Base-by-base conservation (phyloP, 2,329 filamentous ascomycete species). In the Exophiala calicioides region DNA sequence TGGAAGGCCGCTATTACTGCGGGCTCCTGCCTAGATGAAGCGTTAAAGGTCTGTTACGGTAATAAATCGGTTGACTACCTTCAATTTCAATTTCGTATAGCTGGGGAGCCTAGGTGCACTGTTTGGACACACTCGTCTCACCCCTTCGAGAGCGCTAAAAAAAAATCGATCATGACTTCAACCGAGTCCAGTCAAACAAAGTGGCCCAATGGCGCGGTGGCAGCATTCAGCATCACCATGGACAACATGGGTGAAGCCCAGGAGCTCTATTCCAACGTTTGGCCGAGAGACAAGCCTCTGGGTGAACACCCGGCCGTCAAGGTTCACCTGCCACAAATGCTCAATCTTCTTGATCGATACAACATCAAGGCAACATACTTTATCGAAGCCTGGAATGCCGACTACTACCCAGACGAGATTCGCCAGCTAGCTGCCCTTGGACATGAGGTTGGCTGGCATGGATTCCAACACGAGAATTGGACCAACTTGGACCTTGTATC, bases 381-480 rank as follows among this genome's bases (percentile, higher is more conserved):
- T 15, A 15, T 31, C 29, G 29, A 31, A 12, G 29, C 29, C 16
- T 31, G 9, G 29, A 31, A 31, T 10, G 29, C 29, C 12, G 29
- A 31, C 29, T 31, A 31, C 9, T 31, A 31, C 29, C 29, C 29
- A 4, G 9, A 10, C 3, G 29, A 10, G 29, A 31, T 4, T 31
- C 4, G 16, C 12, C 4, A 31, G n/a, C 29, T 31, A 4, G 29
- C 29, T 4, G 29, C 29, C 29, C 29, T 12, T n/a, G 29, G 29
- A 5, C 29, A 31, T 31, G 29, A 31, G 29, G 10, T 4, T 15
- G 29, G 29, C 29, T 10, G 29, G 29, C 29, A 31, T 31, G 29
- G 29, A 31, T 31, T 31, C 29, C 29, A 31, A 15, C 29, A 31
- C 29, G 29, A 31, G 10, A 31, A 31, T 31, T 31, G 4, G 29